These are phyloP conservation scores for Aphanomyces invadans DNA, from an alignment of 352 stramenopile genomes.

Conservation along the genomic window DNA sequence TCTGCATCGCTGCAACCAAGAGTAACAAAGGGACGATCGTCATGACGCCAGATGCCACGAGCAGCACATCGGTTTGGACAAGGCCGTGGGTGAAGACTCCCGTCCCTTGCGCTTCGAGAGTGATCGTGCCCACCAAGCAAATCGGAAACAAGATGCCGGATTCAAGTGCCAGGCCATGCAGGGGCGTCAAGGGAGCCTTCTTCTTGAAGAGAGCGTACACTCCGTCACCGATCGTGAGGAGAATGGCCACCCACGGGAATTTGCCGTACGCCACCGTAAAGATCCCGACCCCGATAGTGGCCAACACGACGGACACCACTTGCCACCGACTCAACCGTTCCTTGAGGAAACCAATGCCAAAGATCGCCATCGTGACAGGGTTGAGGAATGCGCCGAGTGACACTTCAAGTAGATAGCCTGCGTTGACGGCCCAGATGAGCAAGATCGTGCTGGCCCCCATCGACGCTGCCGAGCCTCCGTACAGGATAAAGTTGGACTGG, in stretches of 20 bases:
- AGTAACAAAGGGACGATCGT: constrained; percentile 9
- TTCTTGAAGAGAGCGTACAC: constrained; percentile 16
- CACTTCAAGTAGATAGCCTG: constrained; percentile 13
- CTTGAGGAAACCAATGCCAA: constrained; percentile 12
- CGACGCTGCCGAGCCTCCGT: neutral
- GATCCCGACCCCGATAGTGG: neutral
- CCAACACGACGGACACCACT: neutral
- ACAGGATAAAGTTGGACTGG: neutral
- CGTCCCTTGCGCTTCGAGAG: neutral
- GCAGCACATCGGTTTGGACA: neutral
- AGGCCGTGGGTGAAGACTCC: neutral
- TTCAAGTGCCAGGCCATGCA: constrained; percentile 11
- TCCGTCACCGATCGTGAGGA: neutral
- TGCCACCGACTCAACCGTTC: neutral
- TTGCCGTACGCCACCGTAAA: constrained; percentile 13
- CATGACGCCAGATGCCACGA: constrained; percentile 5
- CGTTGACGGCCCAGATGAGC: constrained; percentile 12
- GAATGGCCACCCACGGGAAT: constrained; percentile 5
- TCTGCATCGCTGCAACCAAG: neutral
- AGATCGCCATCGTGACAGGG: constrained; percentile 1
- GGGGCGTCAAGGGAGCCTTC: neutral
- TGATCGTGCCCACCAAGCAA: neutral
- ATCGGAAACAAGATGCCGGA: constrained; percentile 5
- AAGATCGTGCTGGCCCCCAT: neutral
- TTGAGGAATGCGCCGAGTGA: constrained; percentile 16